phyloP scores from a whole-genome alignment of 2,329 filamentous ascomycete species.

The Exophiala oligosperma region DNA sequence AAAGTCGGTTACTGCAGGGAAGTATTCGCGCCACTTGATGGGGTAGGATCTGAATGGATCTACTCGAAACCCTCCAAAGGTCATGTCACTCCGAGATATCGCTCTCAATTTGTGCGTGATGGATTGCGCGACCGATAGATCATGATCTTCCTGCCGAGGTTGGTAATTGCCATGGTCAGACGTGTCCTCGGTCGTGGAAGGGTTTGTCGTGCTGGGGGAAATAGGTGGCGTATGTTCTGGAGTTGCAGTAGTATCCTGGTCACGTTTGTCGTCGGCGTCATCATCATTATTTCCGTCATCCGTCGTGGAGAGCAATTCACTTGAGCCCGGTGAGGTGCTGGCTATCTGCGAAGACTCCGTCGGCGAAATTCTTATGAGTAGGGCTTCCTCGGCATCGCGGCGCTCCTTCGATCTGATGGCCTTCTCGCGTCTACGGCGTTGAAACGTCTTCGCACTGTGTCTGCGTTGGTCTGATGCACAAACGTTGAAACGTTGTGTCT shows the following conservation, averaged over 20 bases:
- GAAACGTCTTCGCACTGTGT: conserved; percentile 5
- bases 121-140: neutral
- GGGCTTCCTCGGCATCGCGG: neutral
- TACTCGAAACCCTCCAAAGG: conserved; percentile 12
- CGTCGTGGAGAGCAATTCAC: too few species aligned
- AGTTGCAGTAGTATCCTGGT: too few species aligned
- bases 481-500: conserved; percentile 10
- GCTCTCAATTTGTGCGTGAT: neutral
- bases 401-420: conserved; percentile 9
- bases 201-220: too few species aligned
- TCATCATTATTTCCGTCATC: too few species aligned
- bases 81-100: conserved; percentile 7
- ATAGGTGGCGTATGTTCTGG: too few species aligned
- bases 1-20: conserved; percentile 15
- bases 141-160: neutral
- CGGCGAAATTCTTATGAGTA: too few species aligned
- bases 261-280: too few species aligned
- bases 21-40: conserved; percentile 12
- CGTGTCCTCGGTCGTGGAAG: too few species aligned
- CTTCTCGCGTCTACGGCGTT: conserved; percentile 6
- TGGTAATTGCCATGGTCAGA: too few species aligned
- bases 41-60: conserved; percentile 17
- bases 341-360: too few species aligned
- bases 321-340: too few species aligned
- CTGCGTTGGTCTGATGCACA: conserved; percentile 5